Base-by-base conservation (phyloP, 495 filamentous ascomycete genomes). In the Neurospora sp. region DNA sequence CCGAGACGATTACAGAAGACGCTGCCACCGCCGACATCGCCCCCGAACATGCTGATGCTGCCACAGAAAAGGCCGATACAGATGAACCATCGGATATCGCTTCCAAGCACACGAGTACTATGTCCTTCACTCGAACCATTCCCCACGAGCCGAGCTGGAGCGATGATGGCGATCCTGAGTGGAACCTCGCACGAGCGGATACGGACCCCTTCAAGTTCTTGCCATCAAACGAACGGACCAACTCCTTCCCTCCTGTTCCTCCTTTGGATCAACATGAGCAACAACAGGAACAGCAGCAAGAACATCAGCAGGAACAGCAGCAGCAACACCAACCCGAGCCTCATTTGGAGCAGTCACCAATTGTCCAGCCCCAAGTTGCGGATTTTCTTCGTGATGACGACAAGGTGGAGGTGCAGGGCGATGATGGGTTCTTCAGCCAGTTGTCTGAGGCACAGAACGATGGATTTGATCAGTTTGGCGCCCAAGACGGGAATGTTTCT, bases 201-300 rank as follows among this genome's bases (percentile, higher is more conserved):
- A 84, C 86, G 6, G 85, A 89, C 73, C 85, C 86, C 17, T 89
- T 89, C 79, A 86, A 85, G 72, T 84, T 85, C 62, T 85, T 90
- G 81, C 79, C 84, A 13, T 79, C 84, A 15, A 84, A 76, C 71
- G 85, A 87, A 39, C 84, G 89, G 70, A 86, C 89, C 59, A 90
- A 91, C 77, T 91, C 89, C 0, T 92, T 91, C 74, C 90, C 90
- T 11, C 80, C 78, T 17, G 85, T 90, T 2, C 84, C 86, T 37
- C 84, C 85, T 17, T 43, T 81, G 1, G 71, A 76, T 5, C 73
- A 78, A 45, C 73, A 80, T 21, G 69, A 72, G 21, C 76, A 79
- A 11, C 73, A 79, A 6, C 84, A 87, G 72, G 85, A 81, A 6
- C 80, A 84, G 71, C 81, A 85, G 19, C 82, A 86, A 39, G 71